Evolutionary conservation across 2,329 filamentous ascomycete species (phyloP).

Genomic region (Tothia fuscella): DNA sequence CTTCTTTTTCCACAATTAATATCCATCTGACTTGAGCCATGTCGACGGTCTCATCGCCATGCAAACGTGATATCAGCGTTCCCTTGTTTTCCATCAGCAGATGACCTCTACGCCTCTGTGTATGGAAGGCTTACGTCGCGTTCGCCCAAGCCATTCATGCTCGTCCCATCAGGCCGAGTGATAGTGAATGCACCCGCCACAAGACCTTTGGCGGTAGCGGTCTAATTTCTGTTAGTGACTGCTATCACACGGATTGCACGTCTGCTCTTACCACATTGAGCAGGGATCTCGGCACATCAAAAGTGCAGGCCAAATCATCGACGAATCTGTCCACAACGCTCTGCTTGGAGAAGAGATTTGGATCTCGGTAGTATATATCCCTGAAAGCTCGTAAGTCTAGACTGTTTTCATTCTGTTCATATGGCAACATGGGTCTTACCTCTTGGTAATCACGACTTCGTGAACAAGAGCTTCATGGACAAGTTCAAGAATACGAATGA

Average conservation of each 20-base stretch:
- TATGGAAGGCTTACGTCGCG: constrained; percentile 23
- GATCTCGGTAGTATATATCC: constrained; percentile 69
- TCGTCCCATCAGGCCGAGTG: constrained; percentile 32
- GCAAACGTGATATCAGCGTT: constrained; percentile 45
- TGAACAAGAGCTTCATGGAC: constrained; percentile 40
- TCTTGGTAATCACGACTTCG: constrained; percentile 42
- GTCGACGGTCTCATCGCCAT: constrained; percentile 38
- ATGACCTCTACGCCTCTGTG: not conserved
- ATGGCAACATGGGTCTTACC: constrained; percentile 25
- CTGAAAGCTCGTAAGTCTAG: constrained; percentile 30
- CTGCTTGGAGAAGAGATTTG: constrained; percentile 59
- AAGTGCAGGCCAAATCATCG: constrained; percentile 60
- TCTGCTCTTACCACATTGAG: constrained; percentile 53
- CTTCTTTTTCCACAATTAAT: constrained; percentile 71
- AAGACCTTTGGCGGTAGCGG: constrained; percentile 62
- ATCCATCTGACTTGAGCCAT: constrained; percentile 48
- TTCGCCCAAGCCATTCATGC: constrained; percentile 28
- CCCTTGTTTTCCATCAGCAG: constrained; percentile 34
- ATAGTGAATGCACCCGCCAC: constrained; percentile 48
- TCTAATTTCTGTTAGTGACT: constrained; percentile 31
- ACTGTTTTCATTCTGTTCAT: not conserved
- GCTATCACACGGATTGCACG: not conserved
- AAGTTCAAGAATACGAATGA: constrained; percentile 43
- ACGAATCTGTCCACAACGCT: constrained; percentile 57
- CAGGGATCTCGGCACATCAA: constrained; percentile 49